phyloP scores from a whole-genome alignment of 129 eudicot species.

The Pittosporum tobira region DNA sequence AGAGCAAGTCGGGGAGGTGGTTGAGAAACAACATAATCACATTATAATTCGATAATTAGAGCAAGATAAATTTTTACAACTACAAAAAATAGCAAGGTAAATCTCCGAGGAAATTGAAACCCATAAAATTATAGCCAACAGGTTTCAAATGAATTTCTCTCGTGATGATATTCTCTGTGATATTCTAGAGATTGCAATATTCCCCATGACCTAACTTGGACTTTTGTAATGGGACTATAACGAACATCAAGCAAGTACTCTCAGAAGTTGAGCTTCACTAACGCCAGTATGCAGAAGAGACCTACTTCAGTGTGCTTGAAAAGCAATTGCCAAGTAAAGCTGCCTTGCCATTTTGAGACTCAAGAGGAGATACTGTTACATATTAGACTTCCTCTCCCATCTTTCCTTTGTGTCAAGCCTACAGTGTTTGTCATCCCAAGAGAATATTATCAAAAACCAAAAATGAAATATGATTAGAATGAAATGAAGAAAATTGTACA shows the following conservation, averaged over 20 bases:
- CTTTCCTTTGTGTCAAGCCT: conserved; percentile 90
- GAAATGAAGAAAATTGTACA: neutral
- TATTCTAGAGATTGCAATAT: neutral
- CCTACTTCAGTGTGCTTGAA: neutral
- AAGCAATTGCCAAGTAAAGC: neutral
- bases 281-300: neutral
- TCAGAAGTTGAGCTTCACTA: neutral
- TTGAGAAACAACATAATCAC: no score
- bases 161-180: neutral
- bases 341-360: neutral
- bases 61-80: no score
- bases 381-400: conserved; percentile 96
- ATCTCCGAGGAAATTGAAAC: no score
- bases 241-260: neutral
- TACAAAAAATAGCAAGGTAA: no score
- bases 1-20: no score
- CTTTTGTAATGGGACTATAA: neutral
- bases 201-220: neutral
- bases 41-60: no score
- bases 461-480: neutral
- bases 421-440: conserved; percentile 11
- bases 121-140: no score
- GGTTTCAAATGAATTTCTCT: neutral
- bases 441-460: neutral
- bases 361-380: conserved; percentile 33